These are phyloP conservation scores for Corallochytrium limacisporum DNA, from an alignment of 78 protist genomes.

Conservation along the genomic window DNA sequence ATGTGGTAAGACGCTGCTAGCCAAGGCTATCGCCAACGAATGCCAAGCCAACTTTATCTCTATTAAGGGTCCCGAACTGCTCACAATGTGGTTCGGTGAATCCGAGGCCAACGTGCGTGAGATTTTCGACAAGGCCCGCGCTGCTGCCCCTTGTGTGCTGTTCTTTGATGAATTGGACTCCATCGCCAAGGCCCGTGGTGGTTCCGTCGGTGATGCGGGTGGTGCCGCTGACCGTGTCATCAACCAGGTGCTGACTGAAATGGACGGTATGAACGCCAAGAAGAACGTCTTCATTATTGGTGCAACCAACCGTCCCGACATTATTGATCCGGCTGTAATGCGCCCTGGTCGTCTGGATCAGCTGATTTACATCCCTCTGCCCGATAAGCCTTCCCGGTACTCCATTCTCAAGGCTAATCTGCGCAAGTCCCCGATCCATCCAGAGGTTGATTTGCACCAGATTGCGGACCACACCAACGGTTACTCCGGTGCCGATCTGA, in stretches of 20 bases:
- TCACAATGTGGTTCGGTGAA: slow-evolving; percentile 99
- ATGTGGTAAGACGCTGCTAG: slow-evolving; percentile 99
- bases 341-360: slow-evolving; percentile 98
- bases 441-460: slow-evolving; percentile 73
- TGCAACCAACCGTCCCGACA: slow-evolving; percentile 99
- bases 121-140: slow-evolving; percentile 99
- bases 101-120: slow-evolving; percentile 99
- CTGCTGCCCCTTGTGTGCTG: slow-evolving; percentile 99
- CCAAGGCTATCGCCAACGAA: slow-evolving; percentile 99
- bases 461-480: slow-evolving; percentile 86
- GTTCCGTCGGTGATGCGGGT: slow-evolving; percentile 93
- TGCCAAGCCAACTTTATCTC: slow-evolving; percentile 99
- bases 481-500: slow-evolving; percentile 98
- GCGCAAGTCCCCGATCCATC: slow-evolving; percentile 86
- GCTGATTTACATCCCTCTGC: slow-evolving; percentile 99
- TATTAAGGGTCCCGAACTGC: slow-evolving; percentile 94
- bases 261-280: slow-evolving; percentile 98
- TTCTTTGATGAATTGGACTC: slow-evolving; percentile 99
- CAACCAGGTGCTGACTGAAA: slow-evolving; percentile 98
- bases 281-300: slow-evolving; percentile 99
- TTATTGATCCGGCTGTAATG: slow-evolving; percentile 98
- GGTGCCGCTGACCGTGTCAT: slow-evolving; percentile 99
- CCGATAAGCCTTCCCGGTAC: slow-evolving; percentile 85
- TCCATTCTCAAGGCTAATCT: slow-evolving; percentile 84
- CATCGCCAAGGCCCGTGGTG: slow-evolving; percentile 95